phyloP scores from a whole-genome alignment of 441 rosid genomes.

The Aquilaria agallochum region DNA sequence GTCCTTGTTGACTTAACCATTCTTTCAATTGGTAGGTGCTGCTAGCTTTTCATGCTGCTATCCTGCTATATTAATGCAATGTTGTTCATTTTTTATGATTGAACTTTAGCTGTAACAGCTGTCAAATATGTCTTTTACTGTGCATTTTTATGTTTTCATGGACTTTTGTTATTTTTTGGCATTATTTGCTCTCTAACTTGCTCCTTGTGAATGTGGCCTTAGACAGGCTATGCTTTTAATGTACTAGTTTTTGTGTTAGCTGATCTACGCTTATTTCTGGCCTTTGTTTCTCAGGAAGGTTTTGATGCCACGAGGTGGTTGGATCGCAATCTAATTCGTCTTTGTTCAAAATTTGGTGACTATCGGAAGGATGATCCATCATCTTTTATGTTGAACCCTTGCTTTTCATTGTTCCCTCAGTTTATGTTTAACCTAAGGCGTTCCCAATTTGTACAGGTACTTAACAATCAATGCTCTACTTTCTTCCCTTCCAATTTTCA shows the following conservation, averaged over 20 bases:
- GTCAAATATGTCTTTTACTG: no score
- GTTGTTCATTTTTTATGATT: no score
- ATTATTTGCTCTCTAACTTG: background rate
- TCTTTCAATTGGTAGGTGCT: no score
- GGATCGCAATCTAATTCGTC: slow-evolving; percentile 84
- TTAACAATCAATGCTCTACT: no score
- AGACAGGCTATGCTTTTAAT: no score
- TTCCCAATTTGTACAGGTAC: slow-evolving; percentile 93
- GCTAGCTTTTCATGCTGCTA: no score
- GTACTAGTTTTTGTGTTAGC: no score
- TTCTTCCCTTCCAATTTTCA: background rate
- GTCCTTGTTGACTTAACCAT: no score
- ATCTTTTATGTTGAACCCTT: slow-evolving; percentile 79
- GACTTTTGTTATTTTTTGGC: slow-evolving; percentile 7
- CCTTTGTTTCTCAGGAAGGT: slow-evolving; percentile 59
- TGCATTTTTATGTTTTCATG: background rate
- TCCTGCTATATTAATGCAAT: no score
- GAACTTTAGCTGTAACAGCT: no score
- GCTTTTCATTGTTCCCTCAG: slow-evolving; percentile 90
- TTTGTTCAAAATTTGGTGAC: slow-evolving; percentile 89
- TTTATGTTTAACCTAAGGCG: slow-evolving; percentile 90
- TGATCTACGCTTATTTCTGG: slow-evolving; percentile 6
- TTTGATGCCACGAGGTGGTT: slow-evolving; percentile 98
- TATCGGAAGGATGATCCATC: slow-evolving; percentile 91
- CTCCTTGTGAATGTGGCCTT: background rate